Evolutionary conservation across 1,284 basidiomycete genomes (phyloP).

Genomic region (Neolentinus lepideus): DNA sequence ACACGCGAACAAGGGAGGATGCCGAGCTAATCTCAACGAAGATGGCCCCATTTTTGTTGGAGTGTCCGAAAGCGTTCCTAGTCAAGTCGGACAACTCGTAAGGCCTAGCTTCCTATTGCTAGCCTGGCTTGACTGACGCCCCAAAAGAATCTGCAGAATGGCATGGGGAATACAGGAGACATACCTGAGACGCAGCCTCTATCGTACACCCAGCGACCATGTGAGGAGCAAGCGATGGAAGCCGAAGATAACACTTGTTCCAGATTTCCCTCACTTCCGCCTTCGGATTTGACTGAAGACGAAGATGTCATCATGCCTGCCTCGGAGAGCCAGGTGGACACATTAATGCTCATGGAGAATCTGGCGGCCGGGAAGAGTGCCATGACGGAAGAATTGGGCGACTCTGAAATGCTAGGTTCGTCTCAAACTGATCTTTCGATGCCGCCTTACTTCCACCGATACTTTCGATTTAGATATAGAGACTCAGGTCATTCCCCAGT

Average conservation of each 20-base stretch:
- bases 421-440: not conserved
- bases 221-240: not conserved
- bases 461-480: constrained; percentile 32
- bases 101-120: constrained; percentile 8
- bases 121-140: not conserved
- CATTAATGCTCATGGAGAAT: constrained; percentile 32
- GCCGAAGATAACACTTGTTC: not conserved
- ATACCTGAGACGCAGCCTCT: constrained; percentile 39
- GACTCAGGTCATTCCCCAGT: constrained; percentile 26
- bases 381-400: constrained; percentile 12
- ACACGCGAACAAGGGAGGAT: constrained; percentile 5
- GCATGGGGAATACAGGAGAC: constrained; percentile 7
- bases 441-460: not conserved
- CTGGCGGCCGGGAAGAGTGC: constrained; percentile 22
- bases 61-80: constrained; percentile 43
- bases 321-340: constrained; percentile 20
- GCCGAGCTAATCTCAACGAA: constrained; percentile 16
- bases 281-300: not conserved
- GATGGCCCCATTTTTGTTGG: constrained; percentile 38
- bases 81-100: constrained; percentile 51
- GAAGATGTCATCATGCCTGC: not conserved
- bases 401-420: constrained; percentile 40
- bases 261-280: not conserved
- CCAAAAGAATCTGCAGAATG: not conserved
- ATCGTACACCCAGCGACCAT: constrained; percentile 4